Evolutionary conservation across 2,329 filamentous ascomycete genomes (phyloP).

Genomic region (Stachybotrys echinatus): DNA sequence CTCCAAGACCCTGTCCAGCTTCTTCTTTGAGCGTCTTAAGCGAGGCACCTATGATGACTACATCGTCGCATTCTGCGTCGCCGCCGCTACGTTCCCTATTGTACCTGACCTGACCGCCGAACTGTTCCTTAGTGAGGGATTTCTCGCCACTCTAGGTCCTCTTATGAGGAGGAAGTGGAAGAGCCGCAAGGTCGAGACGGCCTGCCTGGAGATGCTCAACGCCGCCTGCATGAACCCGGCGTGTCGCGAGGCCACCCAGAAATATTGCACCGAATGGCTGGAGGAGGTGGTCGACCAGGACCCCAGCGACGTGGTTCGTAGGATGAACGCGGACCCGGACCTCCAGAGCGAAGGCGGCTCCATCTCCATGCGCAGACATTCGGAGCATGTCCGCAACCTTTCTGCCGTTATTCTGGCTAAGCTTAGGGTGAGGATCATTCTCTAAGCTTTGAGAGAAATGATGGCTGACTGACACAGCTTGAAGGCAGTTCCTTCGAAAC

Average conservation of each 20-base stretch:
- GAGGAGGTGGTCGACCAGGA: slow-evolving; percentile 76
- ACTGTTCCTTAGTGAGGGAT: slow-evolving; percentile 85
- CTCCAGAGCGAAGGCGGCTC: slow-evolving; percentile 56
- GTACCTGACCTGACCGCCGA: slow-evolving; percentile 68
- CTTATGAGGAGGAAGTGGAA: slow-evolving; percentile 78
- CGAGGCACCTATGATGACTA: slow-evolving; percentile 81
- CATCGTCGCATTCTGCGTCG: slow-evolving; percentile 90
- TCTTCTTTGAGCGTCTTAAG: slow-evolving; percentile 67
- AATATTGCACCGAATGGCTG: slow-evolving; percentile 82
- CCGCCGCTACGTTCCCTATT: slow-evolving; percentile 81
- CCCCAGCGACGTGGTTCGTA: slow-evolving; percentile 47
- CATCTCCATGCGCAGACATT: slow-evolving; percentile 56
- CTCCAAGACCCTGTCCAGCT: slow-evolving; percentile 62
- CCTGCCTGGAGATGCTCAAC: slow-evolving; percentile 83
- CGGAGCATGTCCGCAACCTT: slow-evolving; percentile 55
- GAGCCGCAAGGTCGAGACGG: slow-evolving; percentile 78
- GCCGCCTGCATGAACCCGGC: slow-evolving; percentile 80
- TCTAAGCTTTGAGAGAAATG: slow-evolving; percentile 1
- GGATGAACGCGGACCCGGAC: slow-evolving; percentile 47
- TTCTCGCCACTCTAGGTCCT: slow-evolving; percentile 70
- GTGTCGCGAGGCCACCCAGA: slow-evolving; percentile 78
- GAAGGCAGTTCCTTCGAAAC: slow-evolving; percentile 49
- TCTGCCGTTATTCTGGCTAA: slow-evolving; percentile 76
- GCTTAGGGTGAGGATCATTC: slow-evolving; percentile 43
- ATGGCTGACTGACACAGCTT: slow-evolving; percentile 42